A percentile compares a stretch with the other conserved stretches of the same genome.
Evolutionary conservation across 1,139 yeast species (phyloP).

Genomic region (Geotrichum klebahnii): DNA sequence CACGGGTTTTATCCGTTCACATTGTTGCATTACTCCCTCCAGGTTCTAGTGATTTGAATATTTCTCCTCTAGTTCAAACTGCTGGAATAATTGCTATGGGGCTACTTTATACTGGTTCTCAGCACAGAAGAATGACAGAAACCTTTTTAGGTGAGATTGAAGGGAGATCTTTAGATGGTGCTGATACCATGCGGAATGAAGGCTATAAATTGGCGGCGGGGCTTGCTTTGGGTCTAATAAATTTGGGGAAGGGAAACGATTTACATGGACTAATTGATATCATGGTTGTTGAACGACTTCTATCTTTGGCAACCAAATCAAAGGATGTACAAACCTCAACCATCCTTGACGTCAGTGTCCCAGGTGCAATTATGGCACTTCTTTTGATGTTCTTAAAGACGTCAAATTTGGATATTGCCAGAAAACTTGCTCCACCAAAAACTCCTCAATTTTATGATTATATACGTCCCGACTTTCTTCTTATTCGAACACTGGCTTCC

Average conservation of each 20-base stretch:
- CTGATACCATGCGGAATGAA: conserved; percentile 45
- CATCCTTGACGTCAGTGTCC: conserved; percentile 67
- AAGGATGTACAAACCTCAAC: conserved; percentile 66
- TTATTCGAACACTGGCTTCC: conserved; percentile 63
- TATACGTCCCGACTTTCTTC: conserved; percentile 72
- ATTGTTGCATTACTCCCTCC: conserved; percentile 86
- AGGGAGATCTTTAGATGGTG: conserved; percentile 19
- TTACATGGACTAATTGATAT: conserved; percentile 63
- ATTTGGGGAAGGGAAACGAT: conserved; percentile 71
- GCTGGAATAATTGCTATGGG: conserved; percentile 94
- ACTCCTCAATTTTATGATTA: conserved; percentile 63
- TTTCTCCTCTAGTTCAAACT: conserved; percentile 76
- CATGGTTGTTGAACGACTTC: conserved; percentile 61
- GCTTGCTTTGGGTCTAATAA: conserved; percentile 79
- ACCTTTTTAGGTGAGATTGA: conserved; percentile 48
- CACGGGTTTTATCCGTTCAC: conserved; percentile 89
- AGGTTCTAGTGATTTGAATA: conserved; percentile 87
- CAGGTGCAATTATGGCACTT: conserved; percentile 78
- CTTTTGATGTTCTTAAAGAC: conserved; percentile 71
- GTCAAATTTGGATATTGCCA: conserved; percentile 56
- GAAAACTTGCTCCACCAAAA: conserved; percentile 59
- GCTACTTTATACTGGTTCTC: conserved; percentile 68
- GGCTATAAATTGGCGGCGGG: conserved; percentile 89
- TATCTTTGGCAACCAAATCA: conserved; percentile 57
- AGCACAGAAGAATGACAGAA: conserved; percentile 84